A percentile compares a stretch with the other conserved stretches of the same genome.
Evolutionary conservation across 2,329 filamentous ascomycete species (phyloP).

Genomic region (Calonectria leucothoes): DNA sequence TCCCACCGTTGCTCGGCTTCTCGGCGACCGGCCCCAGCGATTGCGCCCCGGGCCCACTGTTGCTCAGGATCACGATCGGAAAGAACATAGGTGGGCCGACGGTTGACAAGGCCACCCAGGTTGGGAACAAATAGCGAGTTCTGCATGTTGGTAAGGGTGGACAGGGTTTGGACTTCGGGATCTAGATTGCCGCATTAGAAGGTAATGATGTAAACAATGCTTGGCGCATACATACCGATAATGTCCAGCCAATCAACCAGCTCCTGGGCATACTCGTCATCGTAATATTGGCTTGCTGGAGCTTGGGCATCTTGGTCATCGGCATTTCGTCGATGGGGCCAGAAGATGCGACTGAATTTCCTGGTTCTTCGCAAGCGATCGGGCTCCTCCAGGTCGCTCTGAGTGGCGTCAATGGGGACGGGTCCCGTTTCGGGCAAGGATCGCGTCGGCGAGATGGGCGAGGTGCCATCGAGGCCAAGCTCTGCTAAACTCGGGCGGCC

Average conservation of each 20-base stretch:
- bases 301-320: neutral
- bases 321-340: slow-evolving; percentile 36
- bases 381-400: neutral
- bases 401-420: neutral
- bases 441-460: slow-evolving; percentile 38
- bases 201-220: neutral
- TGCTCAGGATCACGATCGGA: slow-evolving; percentile 57
- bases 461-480: slow-evolving; percentile 37
- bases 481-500: slow-evolving; percentile 50
- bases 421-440: slow-evolving; percentile 40
- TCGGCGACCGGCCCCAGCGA: slow-evolving; percentile 20
- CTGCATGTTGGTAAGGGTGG: slow-evolving; percentile 88
- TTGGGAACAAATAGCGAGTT: slow-evolving; percentile 90
- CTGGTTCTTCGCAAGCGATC: slow-evolving; percentile 29
- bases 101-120: slow-evolving; percentile 80
- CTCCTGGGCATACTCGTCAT: slow-evolving; percentile 52
- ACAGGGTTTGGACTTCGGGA: slow-evolving; percentile 84
- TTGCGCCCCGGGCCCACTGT: slow-evolving; percentile 36
- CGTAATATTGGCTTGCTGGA: slow-evolving; percentile 19
- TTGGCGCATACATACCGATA: slow-evolving; percentile 45
- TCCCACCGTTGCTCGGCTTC: neutral
- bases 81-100: slow-evolving; percentile 82
- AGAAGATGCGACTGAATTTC: slow-evolving; percentile 41
- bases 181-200: slow-evolving; percentile 60
- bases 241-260: slow-evolving; percentile 55